Evolutionary conservation across 306 rosid genomes (phyloP), one percentile per base, ranked within the genome.

Genomic region (Dalbergia cochinchinensis): DNA sequence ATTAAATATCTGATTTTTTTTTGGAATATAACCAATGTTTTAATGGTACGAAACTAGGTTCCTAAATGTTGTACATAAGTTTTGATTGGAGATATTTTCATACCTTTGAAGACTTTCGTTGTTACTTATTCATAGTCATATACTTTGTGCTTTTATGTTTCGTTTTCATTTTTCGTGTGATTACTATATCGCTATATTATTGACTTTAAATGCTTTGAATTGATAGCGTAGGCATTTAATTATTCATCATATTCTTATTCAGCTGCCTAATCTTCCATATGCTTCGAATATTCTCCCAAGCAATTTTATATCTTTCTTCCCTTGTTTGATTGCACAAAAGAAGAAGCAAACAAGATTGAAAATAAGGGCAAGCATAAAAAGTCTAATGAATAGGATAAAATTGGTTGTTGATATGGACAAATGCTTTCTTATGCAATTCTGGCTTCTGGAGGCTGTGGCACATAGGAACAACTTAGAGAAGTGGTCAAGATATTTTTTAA

Each of bases 271-370:
- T 67, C 68, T 64, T 42, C 71, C 39, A 62, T 57, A 7, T 70
- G 65, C 78, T 65, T 71, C 0, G 84, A 73, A 79, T 86, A 83
- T 83, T 86, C 83, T 63, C 12, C 45, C 0, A 8, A 11, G 33
- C 7, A 19, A 19, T 73, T 81, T 44, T 19, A 55, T 45, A 15
- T 16, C 65, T n/a, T 11, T 6, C 39, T 63, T 68, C 31, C 42
- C 16, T 79, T 78, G 68, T 66, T 73, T 78, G 80, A 73, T 74
- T 4, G 55, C 26, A 62, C 42, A 74, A 44, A 39, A 20, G 15
- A 8, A 19, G 14, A 65, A 71, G 15, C 37, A 11, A 57, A 18
- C 16, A 66, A 0, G 16, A 31, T 78, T 78, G 31, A 45, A 58
- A 83, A 77, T 65, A 33, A 77, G 61, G 33, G 37, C 33, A 73